Evolutionary conservation across 2,329 filamentous ascomycete species (phyloP).

Genomic region (Ilyonectria robusta): DNA sequence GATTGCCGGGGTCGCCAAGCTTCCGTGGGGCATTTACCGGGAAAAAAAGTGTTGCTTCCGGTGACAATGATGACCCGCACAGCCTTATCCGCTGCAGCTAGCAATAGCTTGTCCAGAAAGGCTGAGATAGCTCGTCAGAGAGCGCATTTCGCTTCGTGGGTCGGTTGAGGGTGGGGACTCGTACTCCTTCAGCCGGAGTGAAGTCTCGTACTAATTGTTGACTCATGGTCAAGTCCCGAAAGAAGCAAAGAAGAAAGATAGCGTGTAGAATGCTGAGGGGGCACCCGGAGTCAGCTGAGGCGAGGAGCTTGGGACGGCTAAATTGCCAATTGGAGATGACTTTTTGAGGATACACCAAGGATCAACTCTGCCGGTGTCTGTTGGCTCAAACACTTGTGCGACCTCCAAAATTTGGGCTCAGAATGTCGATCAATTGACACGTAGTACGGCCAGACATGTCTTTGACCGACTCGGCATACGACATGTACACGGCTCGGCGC

Average conservation of each 20-base stretch:
- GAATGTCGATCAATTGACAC: constrained; percentile 24
- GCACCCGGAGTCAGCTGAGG: neutral
- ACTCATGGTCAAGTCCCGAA: constrained; percentile 29
- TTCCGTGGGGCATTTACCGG: constrained; percentile 45
- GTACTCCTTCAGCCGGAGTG: constrained; percentile 54
- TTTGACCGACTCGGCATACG: constrained; percentile 13
- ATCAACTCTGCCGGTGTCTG: constrained; percentile 7
- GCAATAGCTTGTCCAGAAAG: constrained; percentile 46
- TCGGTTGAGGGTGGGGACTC: constrained; percentile 66
- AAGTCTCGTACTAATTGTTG: constrained; percentile 44
- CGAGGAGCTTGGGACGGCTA: neutral
- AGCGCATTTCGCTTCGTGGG: constrained; percentile 72
- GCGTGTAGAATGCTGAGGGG: neutral
- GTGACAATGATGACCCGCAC: too few relatives aligned
- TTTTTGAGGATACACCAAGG: neutral
- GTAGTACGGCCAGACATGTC: constrained; percentile 13
- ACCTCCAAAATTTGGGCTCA: constrained; percentile 7
- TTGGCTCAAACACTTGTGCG: constrained; percentile 24
- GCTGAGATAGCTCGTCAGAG: constrained; percentile 64
- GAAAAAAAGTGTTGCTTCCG: constrained; percentile 50
- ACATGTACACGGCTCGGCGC: constrained; percentile 1
- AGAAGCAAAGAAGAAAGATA: neutral
- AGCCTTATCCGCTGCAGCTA: too few relatives aligned
- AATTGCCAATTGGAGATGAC: neutral
- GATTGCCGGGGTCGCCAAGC: neutral